phyloP scores from a whole-genome alignment of 1,139 yeast species.

The Kodamaea alishanica region DNA sequence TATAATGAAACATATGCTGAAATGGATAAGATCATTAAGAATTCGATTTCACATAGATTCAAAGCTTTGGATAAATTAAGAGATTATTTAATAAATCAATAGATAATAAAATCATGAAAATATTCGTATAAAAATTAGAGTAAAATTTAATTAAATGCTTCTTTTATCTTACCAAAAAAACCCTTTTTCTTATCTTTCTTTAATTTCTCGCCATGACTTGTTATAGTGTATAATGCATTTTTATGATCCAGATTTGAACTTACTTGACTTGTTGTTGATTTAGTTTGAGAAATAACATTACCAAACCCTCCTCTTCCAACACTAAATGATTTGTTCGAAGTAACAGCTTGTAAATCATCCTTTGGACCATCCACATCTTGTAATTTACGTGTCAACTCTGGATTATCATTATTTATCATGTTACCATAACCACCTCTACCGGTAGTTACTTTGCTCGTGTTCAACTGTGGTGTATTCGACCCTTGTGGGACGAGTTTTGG shows the following conservation, averaged over 20 bases:
- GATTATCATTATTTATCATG: conserved; percentile 64
- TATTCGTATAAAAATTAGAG: background rate
- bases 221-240: conserved; percentile 15
- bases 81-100: conserved; percentile 43
- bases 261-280: conserved; percentile 6
- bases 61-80: conserved; percentile 74
- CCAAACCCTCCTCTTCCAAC: conserved; percentile 52
- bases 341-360: conserved; percentile 34
- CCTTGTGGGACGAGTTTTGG: conserved; percentile 60
- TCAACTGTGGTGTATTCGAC: conserved; percentile 59
- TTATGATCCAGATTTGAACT: conserved; percentile 10
- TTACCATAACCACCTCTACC: conserved; percentile 85
- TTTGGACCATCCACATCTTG: conserved; percentile 59
- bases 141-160: conserved; percentile 20
- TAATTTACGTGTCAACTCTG: conserved; percentile 56
- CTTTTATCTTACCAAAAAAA: conserved; percentile 31
- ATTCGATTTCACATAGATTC: conserved; percentile 80
- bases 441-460: conserved; percentile 59
- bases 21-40: conserved; percentile 72
- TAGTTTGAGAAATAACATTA: conserved; percentile 33
- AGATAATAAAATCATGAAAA: conserved; percentile 3
- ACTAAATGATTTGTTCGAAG: conserved; percentile 37
- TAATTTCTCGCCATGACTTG: conserved; percentile 15
- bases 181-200: conserved; percentile 20
- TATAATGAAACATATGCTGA: conserved; percentile 81